Conservation (phyloP, 495 filamentous ascomycete species). For the Hypoxylon crocopeplum region DNA sequence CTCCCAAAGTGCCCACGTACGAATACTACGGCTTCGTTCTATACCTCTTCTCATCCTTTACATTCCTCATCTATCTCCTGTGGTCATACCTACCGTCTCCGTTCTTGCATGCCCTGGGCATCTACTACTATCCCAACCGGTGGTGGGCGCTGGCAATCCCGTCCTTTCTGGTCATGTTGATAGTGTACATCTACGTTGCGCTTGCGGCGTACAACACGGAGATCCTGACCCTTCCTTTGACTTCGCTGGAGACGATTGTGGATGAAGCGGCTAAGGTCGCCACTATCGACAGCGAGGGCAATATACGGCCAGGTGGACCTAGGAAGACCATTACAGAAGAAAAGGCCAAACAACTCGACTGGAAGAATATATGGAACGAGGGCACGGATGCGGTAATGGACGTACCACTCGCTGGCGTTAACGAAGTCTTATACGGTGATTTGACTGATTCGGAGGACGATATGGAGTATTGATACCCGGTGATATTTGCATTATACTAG, state of each 20-base stretch:
- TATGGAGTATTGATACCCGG: slow-evolving; percentile 10
- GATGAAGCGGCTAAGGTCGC: slow-evolving; percentile 89
- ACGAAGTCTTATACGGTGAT: slow-evolving; percentile 82
- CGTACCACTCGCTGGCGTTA: slow-evolving; percentile 94
- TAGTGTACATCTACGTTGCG: slow-evolving; percentile 94
- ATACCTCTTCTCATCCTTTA: slow-evolving; percentile 81
- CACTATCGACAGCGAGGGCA: slow-evolving; percentile 74
- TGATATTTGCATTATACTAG: slow-evolving; percentile 12
- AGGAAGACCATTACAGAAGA: slow-evolving; percentile 58
- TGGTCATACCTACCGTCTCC: slow-evolving; percentile 94
- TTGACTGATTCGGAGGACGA: slow-evolving; percentile 30
- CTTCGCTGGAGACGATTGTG: slow-evolving; percentile 85
- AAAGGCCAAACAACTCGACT: slow-evolving; percentile 63
- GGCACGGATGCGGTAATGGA: slow-evolving; percentile 99
- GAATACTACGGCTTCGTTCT: slow-evolving; percentile 99
- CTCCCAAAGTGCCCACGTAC: slow-evolving; percentile 94
- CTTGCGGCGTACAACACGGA: slow-evolving; percentile 90
- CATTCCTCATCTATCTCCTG: slow-evolving; percentile 87
- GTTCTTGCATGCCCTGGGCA: slow-evolving; percentile 89
- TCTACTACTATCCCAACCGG: slow-evolving; percentile 94
- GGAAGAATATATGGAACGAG: slow-evolving; percentile 83
- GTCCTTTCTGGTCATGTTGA: slow-evolving; percentile 82
- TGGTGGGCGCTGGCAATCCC: slow-evolving; percentile 97
- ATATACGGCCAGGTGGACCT: slow-evolving; percentile 61
- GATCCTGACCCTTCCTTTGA: slow-evolving; percentile 82